Evolutionary conservation across 2,329 filamentous ascomycete genomes (phyloP).

Genomic region (Venturia nashicola): DNA sequence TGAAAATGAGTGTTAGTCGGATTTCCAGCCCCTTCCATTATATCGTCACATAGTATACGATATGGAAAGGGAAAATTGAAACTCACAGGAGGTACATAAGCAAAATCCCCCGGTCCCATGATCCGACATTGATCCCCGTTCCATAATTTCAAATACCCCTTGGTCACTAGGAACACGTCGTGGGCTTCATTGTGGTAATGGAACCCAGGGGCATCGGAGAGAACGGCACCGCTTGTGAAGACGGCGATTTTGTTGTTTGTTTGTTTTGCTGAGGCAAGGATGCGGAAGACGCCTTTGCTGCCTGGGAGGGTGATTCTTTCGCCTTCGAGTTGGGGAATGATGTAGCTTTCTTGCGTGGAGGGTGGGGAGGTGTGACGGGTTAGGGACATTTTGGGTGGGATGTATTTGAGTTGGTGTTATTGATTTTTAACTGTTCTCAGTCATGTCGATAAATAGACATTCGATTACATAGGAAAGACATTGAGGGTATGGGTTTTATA

Average conservation of each 20-base stretch:
- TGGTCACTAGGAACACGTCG: constrained; percentile 41
- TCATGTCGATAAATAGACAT: not conserved
- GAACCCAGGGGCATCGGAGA: constrained; percentile 34
- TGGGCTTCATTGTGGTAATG: constrained; percentile 43
- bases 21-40: no score
- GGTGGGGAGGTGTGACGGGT: constrained; percentile 20
- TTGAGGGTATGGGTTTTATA: not conserved
- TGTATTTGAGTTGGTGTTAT: not conserved
- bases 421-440: no score
- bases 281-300: constrained; percentile 38
- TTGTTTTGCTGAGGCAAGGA: constrained; percentile 37
- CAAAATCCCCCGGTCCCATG: constrained; percentile 44
- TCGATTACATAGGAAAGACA: not conserved
- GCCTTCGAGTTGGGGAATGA: constrained; percentile 36
- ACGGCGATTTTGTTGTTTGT: constrained; percentile 37
- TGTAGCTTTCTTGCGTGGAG: constrained; percentile 28
- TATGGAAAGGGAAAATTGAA: constrained; percentile 13
- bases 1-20: no score
- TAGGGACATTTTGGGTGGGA: not conserved
- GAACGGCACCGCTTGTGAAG: constrained; percentile 33
- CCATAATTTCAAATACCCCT: constrained; percentile 45
- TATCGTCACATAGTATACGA: no score
- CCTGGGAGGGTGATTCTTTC: constrained; percentile 37
- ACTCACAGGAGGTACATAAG: constrained; percentile 39
- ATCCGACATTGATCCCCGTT: constrained; percentile 44